These are phyloP conservation scores for Ruellia speciosa DNA, from an alignment of 305 asterid species.

Conservation along the genomic window DNA sequence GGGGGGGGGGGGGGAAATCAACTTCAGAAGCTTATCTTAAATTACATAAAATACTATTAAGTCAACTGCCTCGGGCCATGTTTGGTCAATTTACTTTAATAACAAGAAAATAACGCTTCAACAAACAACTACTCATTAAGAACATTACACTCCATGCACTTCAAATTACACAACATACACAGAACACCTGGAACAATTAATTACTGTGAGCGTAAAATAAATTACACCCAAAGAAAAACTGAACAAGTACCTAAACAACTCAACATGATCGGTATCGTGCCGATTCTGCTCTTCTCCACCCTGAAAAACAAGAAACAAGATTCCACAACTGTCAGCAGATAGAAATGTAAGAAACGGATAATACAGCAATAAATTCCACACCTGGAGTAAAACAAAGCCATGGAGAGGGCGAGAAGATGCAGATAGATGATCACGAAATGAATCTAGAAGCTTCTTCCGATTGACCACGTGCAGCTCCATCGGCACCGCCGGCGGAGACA, in stretches of 20 bases:
- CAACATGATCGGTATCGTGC: constrained; percentile 75
- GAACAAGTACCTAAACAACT: constrained; percentile 60
- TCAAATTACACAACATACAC: background rate
- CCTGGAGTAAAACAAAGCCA: constrained; percentile 72
- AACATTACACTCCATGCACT: constrained; percentile 1
- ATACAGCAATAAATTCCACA: constrained; percentile 9
- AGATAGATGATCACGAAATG: constrained; percentile 54
- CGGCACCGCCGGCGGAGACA: constrained; percentile 64
- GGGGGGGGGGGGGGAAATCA: too few relatives aligned
- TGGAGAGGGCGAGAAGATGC: constrained; percentile 41
- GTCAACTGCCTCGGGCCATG: background rate
- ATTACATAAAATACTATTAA: background rate
- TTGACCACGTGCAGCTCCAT: constrained; percentile 52
- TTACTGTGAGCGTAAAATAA: background rate
- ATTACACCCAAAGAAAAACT: too few relatives aligned
- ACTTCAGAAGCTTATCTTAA: too few relatives aligned
- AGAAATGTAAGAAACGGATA: constrained; percentile 5
- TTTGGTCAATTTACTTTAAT: background rate
- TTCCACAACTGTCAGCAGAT: constrained; percentile 2
- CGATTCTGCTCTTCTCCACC: constrained; percentile 91
- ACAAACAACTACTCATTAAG: background rate
- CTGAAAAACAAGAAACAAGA: constrained; percentile 25
- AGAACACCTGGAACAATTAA: too few relatives aligned
- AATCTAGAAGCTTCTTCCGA: constrained; percentile 56
- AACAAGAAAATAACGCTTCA: background rate